Conservation (phyloP, 441 rosid species). For the Adansonia rubrostipa region DNA sequence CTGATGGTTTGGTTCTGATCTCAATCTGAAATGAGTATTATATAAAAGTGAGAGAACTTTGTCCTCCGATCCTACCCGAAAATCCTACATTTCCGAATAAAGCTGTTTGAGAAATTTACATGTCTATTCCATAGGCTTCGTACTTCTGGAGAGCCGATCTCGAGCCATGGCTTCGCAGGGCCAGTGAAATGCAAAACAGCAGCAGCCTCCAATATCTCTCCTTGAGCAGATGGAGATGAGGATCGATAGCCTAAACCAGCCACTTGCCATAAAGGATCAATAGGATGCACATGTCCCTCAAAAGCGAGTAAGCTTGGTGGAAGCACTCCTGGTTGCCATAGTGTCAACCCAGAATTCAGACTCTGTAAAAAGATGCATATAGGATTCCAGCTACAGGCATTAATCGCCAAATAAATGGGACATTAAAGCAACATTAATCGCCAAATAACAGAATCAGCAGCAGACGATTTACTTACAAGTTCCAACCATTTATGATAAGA, state of each 20-base stretch:
- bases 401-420: neutral
- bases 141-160: conserved; percentile 67
- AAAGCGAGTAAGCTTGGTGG: conserved; percentile 83
- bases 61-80: conserved; percentile 44
- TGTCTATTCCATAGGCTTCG: conserved; percentile 73
- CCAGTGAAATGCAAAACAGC: conserved; percentile 89
- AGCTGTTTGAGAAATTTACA: conserved; percentile 67
- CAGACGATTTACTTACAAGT: conserved; percentile 49
- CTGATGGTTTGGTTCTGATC: conserved; percentile 28
- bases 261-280: conserved; percentile 85
- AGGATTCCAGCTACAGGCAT: neutral
- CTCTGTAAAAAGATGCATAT: conserved; percentile 46
- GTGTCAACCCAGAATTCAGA: conserved; percentile 61
- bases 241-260: conserved; percentile 71
- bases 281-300: conserved; percentile 67
- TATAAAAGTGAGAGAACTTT: conserved; percentile 32
- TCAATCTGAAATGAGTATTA: conserved; percentile 18
- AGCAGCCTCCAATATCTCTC: conserved; percentile 54
- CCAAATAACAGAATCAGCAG: neutral
- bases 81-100: conserved; percentile 78
- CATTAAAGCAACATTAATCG: neutral
- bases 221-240: conserved; percentile 37
- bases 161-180: conserved; percentile 99
- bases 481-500: conserved; percentile 77
- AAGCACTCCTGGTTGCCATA: conserved; percentile 89